Percentiles rank a stretch among this genome's conserved stretches.
phyloP scores from a whole-genome alignment of 1,139 yeast genomes.

The Candida anutae region DNA sequence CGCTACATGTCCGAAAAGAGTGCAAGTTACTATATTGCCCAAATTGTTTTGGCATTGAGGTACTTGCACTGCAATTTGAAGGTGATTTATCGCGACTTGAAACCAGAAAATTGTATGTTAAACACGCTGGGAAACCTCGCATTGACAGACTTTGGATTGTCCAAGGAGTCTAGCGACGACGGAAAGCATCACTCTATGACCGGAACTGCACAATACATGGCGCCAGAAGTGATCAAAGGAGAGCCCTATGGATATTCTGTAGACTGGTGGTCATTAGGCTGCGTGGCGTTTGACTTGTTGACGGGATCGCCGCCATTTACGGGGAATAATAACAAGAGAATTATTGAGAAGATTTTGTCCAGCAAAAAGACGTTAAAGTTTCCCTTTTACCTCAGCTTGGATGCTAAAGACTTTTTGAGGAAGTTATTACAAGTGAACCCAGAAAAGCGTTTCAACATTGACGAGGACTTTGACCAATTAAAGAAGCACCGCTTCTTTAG shows the following conservation, averaged over 20 bases:
- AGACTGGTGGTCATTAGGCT: slow-evolving; percentile 97
- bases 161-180: slow-evolving; percentile 53
- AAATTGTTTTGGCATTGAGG: slow-evolving; percentile 71
- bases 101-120: slow-evolving; percentile 88
- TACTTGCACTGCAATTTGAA: slow-evolving; percentile 70
- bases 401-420: slow-evolving; percentile 76
- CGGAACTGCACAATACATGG: slow-evolving; percentile 96
- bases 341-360: slow-evolving; percentile 66
- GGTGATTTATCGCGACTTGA: slow-evolving; percentile 83
- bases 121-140: slow-evolving; percentile 76
- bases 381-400: slow-evolving; percentile 76
- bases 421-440: slow-evolving; percentile 72
- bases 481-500: slow-evolving; percentile 76
- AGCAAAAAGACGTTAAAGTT: slow-evolving; percentile 61
- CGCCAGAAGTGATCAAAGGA: slow-evolving; percentile 87
- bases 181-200: slow-evolving; percentile 58
- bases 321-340: slow-evolving; percentile 77
- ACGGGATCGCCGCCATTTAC: slow-evolving; percentile 95
- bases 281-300: slow-evolving; percentile 77
- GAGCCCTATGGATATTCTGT: slow-evolving; percentile 80
- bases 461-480: slow-evolving; percentile 43
- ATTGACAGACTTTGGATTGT: slow-evolving; percentile 85
- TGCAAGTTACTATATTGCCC: slow-evolving; percentile 80
- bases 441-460: slow-evolving; percentile 64
- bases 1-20: slow-evolving; percentile 54